Evolutionary conservation across 139 green algal genomes (phyloP), one percentile per base, ranked within the genome.

Genomic region (Chlamydomonas schloesseri): DNA sequence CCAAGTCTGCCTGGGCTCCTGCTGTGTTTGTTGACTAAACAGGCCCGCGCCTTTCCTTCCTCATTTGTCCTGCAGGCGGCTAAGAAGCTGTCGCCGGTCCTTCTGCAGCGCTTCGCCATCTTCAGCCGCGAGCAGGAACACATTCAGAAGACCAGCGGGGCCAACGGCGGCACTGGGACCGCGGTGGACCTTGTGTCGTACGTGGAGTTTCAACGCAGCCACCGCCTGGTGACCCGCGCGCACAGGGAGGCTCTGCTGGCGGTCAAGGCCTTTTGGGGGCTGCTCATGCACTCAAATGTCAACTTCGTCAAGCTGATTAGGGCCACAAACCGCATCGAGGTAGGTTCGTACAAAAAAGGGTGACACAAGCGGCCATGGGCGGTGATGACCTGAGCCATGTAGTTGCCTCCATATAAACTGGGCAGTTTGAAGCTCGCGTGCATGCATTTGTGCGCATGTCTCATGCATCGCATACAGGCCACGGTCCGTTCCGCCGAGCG

Each of bases 201-300:
- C 69, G 88, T 93, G 46, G 90, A 91, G 76, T 91, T 93, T 67
- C 84, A 90, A 36, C 89, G 89, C 71, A 93, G 89, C 88, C 87
- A 90, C 73, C 75, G 75, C 34, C 46, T 81, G 33, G 70, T 72
- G 42, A 37, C 46, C 18, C n/a, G 60, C 33, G 65, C 46, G 29
- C 89, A 92, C 84, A 69, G 71, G 34, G 89, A 83, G 5, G 84
- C 89, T 10, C 75, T 92, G 46, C 46, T 80, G 3, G 72, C 89
- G 26, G 90, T 55, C 3, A 74, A 69, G 26, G 68, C 68, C 18
- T 90, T 92, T 50, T 92, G 89, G 89, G 36, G 79, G 46, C 46
- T 80, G 36, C 80, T 92, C 6, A 47, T 89, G 70, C 88, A 84
- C 72, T 33, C 1, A 17, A 62, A 73, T 31, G 81, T 90, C 15